Percentiles rank a stretch among this genome's conserved stretches.
Evolutionary conservation across 2,329 filamentous ascomycete species (phyloP).

Genomic region (Colletotrichum acutatum): DNA sequence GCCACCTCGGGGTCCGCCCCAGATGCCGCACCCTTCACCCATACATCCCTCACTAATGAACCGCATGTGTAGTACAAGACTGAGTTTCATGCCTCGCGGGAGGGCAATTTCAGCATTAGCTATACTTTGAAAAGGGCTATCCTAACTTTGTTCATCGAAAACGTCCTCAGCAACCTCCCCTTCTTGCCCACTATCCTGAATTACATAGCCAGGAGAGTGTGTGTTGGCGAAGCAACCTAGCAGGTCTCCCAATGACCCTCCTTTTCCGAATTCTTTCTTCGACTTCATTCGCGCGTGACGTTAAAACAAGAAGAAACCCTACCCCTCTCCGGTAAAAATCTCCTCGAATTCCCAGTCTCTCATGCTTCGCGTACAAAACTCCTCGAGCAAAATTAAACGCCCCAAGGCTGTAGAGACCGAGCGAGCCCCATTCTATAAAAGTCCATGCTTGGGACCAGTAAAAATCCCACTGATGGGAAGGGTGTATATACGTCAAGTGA

Average conservation of each 20-base stretch:
- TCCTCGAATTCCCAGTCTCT: constrained; percentile 10
- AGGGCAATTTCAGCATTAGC: constrained; percentile 27
- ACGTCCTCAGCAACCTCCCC: neutral
- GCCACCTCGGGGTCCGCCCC: neutral
- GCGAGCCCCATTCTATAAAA: constrained; percentile 10
- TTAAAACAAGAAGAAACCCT: neutral
- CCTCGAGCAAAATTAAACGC: constrained; percentile 24
- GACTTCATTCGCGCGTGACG: constrained; percentile 24
- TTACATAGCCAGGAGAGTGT: constrained; percentile 9
- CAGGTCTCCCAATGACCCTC: neutral
- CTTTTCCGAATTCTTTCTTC: neutral
- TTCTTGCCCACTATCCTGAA: constrained; percentile 8
- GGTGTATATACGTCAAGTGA: neutral
- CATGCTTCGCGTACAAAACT: constrained; percentile 29
- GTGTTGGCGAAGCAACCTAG: neutral
- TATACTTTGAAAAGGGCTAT: constrained; percentile 15
- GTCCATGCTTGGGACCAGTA: neutral
- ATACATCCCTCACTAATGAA: neutral
- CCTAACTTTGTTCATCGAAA: constrained; percentile 12
- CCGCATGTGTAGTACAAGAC: neutral
- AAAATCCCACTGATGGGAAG: neutral
- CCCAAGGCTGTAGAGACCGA: constrained; percentile 11
- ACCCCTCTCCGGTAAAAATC: neutral
- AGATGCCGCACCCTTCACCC: neutral
- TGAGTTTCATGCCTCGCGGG: constrained; percentile 2